These are phyloP conservation scores for Beauveria pseudobassiana DNA, from an alignment of 2,329 filamentous ascomycete genomes.

Conservation along the genomic window DNA sequence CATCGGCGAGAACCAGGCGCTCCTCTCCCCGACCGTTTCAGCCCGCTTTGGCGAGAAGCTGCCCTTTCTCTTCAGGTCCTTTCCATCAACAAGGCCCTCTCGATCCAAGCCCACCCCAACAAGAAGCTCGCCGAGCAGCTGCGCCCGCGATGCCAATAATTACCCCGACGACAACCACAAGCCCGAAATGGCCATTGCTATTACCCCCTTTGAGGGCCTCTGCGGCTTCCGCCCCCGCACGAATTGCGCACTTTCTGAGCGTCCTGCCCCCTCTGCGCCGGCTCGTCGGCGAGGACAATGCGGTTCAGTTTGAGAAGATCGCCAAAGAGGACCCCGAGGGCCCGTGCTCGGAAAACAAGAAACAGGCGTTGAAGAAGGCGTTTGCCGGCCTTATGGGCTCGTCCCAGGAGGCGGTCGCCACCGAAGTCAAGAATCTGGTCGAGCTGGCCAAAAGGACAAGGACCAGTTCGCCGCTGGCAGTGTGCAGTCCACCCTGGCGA, in stretches of 20 bases:
- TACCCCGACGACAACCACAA: slow-evolving; percentile 99
- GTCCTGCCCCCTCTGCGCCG: slow-evolving; percentile 48
- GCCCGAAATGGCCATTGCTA: slow-evolving; percentile 97
- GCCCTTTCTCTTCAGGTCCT: slow-evolving; percentile 95
- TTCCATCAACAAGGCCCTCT: slow-evolving; percentile 90
- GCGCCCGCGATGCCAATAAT: slow-evolving; percentile 74
- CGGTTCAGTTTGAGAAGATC: slow-evolving; percentile 46
- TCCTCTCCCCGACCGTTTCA: slow-evolving; percentile 67
- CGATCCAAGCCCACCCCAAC: slow-evolving; percentile 94
- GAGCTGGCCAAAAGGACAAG: slow-evolving; percentile 61
- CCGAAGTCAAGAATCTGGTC: slow-evolving; percentile 61
- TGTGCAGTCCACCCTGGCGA: slow-evolving; percentile 56
- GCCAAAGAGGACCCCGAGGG: slow-evolving; percentile 33
- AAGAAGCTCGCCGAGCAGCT: slow-evolving; percentile 84
- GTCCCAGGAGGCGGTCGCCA: slow-evolving; percentile 46
- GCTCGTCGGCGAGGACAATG: slow-evolving; percentile 59
- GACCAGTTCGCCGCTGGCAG: slow-evolving; percentile 68
- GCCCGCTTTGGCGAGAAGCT: slow-evolving; percentile 74
- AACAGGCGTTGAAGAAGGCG: slow-evolving; percentile 64
- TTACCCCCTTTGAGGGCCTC: slow-evolving; percentile 91
- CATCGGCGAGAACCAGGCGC: slow-evolving; percentile 74
- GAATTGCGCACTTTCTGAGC: slow-evolving; percentile 83
- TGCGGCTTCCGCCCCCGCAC: slow-evolving; percentile 87
- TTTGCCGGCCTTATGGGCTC: slow-evolving; percentile 81
- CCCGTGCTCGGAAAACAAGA: slow-evolving; percentile 54